Conservation (phyloP, 495 filamentous ascomycete species). For the Pseudoneurospora amorphoporcata region DNA sequence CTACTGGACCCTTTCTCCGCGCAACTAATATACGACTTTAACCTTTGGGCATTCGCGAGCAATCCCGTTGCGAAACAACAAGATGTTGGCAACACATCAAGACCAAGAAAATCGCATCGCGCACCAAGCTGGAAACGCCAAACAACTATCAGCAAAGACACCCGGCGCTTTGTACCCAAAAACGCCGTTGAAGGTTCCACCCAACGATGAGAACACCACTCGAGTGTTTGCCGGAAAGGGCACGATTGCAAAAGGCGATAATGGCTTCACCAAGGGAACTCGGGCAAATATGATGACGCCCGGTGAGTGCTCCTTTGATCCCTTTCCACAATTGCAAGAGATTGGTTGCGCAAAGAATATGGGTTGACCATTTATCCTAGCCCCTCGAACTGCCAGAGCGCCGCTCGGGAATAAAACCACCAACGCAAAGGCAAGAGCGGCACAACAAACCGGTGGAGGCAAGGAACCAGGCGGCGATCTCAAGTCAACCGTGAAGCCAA, state of each 20-base stretch:
- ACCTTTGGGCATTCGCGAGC: background rate
- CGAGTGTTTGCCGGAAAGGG: slow-evolving; percentile 55
- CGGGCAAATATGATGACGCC: slow-evolving; percentile 60
- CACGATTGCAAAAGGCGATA: slow-evolving; percentile 45
- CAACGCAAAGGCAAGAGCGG: slow-evolving; percentile 73
- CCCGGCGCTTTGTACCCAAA: slow-evolving; percentile 67
- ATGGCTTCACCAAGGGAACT: slow-evolving; percentile 32
- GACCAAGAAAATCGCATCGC: slow-evolving; percentile 84
- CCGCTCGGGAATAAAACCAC: slow-evolving; percentile 90
- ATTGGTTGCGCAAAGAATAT: slow-evolving; percentile 33
- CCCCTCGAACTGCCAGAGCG: slow-evolving; percentile 56
- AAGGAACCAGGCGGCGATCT: slow-evolving; percentile 31
- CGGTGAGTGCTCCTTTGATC: slow-evolving; percentile 5
- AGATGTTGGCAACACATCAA: slow-evolving; percentile 62
- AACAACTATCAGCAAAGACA: slow-evolving; percentile 69
- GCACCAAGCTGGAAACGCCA: slow-evolving; percentile 68
- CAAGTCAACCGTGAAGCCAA: slow-evolving; percentile 29
- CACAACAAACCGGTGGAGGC: slow-evolving; percentile 42
- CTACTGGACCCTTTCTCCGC: background rate
- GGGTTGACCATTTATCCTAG: slow-evolving; percentile 32
- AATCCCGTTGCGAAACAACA: background rate
- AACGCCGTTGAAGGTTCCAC: slow-evolving; percentile 71
- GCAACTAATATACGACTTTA: background rate
- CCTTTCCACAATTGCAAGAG: slow-evolving; percentile 23
- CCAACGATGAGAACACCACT: slow-evolving; percentile 78